These are phyloP conservation scores for Gossypium turneri DNA, from an alignment of 345 rosid genomes.

Conservation along the genomic window DNA sequence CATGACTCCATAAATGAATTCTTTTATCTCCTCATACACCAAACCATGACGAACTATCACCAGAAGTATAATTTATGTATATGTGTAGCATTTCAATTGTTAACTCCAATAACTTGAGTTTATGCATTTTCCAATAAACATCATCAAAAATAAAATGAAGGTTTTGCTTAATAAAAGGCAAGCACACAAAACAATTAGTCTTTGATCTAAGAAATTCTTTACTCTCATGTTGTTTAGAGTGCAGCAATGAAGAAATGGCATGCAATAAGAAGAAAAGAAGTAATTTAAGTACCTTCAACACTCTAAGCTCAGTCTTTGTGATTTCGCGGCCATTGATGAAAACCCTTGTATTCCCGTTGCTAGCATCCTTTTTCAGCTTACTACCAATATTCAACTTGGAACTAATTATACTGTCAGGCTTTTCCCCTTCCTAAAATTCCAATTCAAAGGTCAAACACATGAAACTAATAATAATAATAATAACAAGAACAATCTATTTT, in stretches of 20 bases:
- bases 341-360: slow-evolving; percentile 56
- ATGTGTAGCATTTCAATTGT: not conserved
- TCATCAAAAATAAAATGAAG: not conserved
- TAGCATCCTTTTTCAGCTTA: slow-evolving; percentile 45
- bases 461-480: not conserved
- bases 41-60: not conserved
- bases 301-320: slow-evolving; percentile 42
- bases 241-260: not conserved
- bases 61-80: not conserved
- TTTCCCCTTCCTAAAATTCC: slow-evolving; percentile 56
- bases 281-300: slow-evolving; percentile 36
- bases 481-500: not conserved
- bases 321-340: slow-evolving; percentile 69
- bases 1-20: not conserved
- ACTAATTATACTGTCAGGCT: slow-evolving; percentile 54
- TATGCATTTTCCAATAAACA: not conserved
- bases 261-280: not conserved
- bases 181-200: not conserved
- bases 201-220: not conserved
- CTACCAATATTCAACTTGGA: slow-evolving; percentile 52
- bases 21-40: not conserved
- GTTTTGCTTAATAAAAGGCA: not conserved
- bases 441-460: slow-evolving; percentile 7
- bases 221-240: not conserved
- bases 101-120: slow-evolving; percentile 1